Conservation (phyloP, 2,329 filamentous ascomycete species). For the Arthrobotrys sphaeroides region DNA sequence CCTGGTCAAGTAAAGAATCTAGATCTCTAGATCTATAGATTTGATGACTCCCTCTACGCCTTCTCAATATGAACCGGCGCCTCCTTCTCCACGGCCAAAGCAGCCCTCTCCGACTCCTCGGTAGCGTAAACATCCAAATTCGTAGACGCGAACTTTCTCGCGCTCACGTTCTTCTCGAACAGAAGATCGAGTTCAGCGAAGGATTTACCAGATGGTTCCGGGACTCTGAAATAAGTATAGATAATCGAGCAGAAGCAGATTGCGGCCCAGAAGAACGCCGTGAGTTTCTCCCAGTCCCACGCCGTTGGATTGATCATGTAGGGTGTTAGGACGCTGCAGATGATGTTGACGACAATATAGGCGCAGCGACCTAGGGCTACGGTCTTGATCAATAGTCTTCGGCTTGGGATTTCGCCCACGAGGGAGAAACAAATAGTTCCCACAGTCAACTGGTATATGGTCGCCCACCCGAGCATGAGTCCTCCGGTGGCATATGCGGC, state of each 20-base stretch:
- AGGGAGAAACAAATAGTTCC: conserved; percentile 91
- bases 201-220: conserved; percentile 80
- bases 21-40: neutral
- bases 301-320: conserved; percentile 90
- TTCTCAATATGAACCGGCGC: conserved; percentile 26
- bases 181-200: conserved; percentile 88
- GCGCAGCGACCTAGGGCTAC: conserved; percentile 84
- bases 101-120: conserved; percentile 54
- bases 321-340: conserved; percentile 82
- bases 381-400: conserved; percentile 88
- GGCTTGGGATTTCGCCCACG: conserved; percentile 83
- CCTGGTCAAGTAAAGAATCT: too few species aligned
- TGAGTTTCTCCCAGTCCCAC: conserved; percentile 79
- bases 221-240: conserved; percentile 82
- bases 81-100: conserved; percentile 38
- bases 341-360: conserved; percentile 82
- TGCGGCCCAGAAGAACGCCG: conserved; percentile 64
- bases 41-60: neutral
- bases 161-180: conserved; percentile 77
- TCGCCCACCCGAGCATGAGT: conserved; percentile 84
- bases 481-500: conserved; percentile 78
- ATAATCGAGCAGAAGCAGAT: conserved; percentile 82
- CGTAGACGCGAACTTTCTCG: conserved; percentile 75
- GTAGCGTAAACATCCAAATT: conserved; percentile 68
- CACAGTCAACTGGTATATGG: conserved; percentile 85